These are phyloP conservation scores for Globisporangium nunn DNA, from an alignment of 352 stramenopile species.

Conservation along the genomic window DNA sequence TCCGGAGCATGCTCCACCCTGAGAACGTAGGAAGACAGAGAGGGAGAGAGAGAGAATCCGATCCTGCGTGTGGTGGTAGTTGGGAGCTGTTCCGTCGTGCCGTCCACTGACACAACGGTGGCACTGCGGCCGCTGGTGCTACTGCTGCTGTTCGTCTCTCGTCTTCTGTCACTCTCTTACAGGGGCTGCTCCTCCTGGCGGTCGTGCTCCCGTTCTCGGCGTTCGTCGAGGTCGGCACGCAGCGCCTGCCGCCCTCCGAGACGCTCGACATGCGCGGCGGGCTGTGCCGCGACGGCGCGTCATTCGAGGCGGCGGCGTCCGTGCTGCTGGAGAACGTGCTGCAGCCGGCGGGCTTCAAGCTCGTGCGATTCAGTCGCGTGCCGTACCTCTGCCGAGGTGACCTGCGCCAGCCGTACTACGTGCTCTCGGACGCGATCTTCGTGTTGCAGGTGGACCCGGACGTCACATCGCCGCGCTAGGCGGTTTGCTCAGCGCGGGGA, in stretches of 20 bases:
- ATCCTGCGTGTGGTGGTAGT: neutral
- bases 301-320: conserved; percentile 59
- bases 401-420: conserved; percentile 75
- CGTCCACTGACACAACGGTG: no score
- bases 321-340: conserved; percentile 64
- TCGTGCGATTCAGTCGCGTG: conserved; percentile 73
- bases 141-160: neutral
- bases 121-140: no score
- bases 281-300: conserved; percentile 44
- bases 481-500: no score
- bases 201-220: conserved; percentile 78
- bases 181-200: conserved; percentile 69
- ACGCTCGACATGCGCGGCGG: conserved; percentile 62
- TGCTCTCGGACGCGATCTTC: conserved; percentile 82
- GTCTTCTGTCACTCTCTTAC: neutral
- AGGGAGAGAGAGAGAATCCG: neutral
- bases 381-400: conserved; percentile 80
- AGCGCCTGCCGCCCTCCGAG: conserved; percentile 52
- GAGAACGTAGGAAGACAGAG: conserved; percentile 26
- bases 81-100: no score
- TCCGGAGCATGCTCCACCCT: conserved; percentile 64
- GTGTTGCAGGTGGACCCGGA: conserved; percentile 52
- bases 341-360: conserved; percentile 62
- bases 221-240: conserved; percentile 75
- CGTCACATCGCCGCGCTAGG: neutral